A percentile compares a stretch with the other conserved stretches of the same genome.
These are phyloP conservation scores for Verticillium zaregamsianum DNA, from an alignment of 2,329 filamentous ascomycete genomes.

Conservation along the genomic window DNA sequence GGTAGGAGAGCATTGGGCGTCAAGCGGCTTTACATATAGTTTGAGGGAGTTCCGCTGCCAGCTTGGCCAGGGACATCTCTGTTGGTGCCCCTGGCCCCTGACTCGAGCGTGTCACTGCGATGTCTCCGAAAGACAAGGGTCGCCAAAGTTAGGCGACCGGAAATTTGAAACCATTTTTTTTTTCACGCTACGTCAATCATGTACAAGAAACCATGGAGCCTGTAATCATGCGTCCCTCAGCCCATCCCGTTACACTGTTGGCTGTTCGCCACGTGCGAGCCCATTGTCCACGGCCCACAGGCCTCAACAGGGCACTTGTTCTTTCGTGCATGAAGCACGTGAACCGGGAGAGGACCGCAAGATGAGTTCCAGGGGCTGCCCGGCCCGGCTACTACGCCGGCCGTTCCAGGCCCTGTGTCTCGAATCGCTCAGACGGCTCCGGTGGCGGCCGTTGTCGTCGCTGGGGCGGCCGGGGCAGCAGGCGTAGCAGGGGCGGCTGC, in stretches of 20 bases:
- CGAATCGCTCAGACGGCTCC: not conserved
- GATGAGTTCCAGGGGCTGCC: not conserved
- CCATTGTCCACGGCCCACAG: not conserved
- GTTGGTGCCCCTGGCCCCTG: not conserved
- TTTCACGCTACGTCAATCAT: not conserved
- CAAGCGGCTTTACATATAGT: not conserved
- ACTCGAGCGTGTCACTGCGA: not conserved
- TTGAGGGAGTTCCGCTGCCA: not conserved
- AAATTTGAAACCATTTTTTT: not conserved
- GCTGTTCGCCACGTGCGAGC: not conserved
- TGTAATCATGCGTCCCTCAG: not conserved
- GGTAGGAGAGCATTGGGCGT: not conserved
- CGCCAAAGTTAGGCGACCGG: not conserved
- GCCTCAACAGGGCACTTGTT: not conserved
- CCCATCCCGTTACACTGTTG: not conserved
- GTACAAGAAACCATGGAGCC: not conserved
- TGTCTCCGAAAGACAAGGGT: not conserved
- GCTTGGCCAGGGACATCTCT: not conserved
- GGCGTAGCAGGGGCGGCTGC: constrained; percentile 12
- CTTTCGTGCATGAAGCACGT: not conserved
- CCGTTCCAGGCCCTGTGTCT: not conserved
- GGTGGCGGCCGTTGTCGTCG: not conserved
- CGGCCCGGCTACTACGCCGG: not conserved
- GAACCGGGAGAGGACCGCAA: not conserved
- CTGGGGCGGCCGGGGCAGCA: constrained; percentile 1